These are phyloP conservation scores for Metschnikowia chrysomelidarum DNA, from an alignment of 805 yeast species.

Conservation along the genomic window DNA sequence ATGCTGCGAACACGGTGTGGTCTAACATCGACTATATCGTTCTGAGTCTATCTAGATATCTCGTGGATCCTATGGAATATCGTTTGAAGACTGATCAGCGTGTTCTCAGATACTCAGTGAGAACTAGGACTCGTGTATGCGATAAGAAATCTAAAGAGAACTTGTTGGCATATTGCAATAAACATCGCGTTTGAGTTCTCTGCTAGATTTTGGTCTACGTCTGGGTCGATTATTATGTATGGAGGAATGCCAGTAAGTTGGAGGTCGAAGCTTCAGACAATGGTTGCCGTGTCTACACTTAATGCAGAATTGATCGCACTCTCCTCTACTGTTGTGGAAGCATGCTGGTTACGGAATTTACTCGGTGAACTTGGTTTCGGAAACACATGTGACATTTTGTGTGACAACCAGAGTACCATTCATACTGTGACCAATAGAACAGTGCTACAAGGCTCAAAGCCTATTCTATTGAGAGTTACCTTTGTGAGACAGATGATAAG, in stretches of 20 bases:
- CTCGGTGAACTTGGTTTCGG: background rate
- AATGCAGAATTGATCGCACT: conserved; percentile 1
- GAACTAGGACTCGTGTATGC: no score
- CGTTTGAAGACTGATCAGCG: background rate
- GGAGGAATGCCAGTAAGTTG: conserved; percentile 3
- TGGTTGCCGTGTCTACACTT: background rate
- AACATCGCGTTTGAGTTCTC: no score
- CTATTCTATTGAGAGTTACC: background rate
- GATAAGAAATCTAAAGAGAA: no score
- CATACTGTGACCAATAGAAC: background rate
- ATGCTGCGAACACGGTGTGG: conserved; percentile 5
- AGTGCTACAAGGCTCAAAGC: background rate
- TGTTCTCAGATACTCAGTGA: conserved; percentile 1
- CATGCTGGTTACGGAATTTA: background rate
- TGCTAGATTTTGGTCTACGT: no score
- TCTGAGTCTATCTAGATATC: conserved; percentile 1
- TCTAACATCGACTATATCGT: conserved; percentile 5
- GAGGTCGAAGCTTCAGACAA: conserved; percentile 1
- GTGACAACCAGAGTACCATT: background rate
- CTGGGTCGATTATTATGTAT: background rate
- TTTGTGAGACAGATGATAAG: background rate
- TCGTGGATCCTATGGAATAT: background rate
- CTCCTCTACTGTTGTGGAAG: background rate
- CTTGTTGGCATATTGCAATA: no score
- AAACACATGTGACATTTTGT: background rate